Conservation (phyloP, 179 eudicot species). For the Camellia oleifera region DNA sequence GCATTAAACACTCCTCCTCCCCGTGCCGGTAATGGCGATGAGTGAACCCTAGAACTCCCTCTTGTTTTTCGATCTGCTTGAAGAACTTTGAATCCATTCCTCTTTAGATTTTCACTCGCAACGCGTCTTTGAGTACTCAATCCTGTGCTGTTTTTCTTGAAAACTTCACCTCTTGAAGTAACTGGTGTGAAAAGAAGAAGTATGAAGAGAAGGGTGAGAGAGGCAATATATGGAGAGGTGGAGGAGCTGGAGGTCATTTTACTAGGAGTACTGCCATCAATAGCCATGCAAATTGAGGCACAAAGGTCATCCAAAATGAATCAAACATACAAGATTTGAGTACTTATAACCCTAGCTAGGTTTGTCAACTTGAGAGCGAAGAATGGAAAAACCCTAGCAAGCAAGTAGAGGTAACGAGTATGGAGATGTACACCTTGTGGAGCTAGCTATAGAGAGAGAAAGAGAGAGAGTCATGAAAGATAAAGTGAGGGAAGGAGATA, state of each 20-base stretch:
- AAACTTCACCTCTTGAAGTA: not conserved
- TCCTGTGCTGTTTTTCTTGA: not conserved
- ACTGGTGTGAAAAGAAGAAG: not conserved
- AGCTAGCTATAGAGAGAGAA: conserved; percentile 1
- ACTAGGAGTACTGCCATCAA: not conserved
- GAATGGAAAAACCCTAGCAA: not conserved
- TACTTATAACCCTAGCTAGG: not conserved
- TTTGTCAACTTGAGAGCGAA: not conserved
- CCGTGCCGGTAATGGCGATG: conserved; percentile 1
- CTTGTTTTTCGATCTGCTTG: not conserved
- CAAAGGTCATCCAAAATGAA: not conserved
- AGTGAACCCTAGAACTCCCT: not conserved
- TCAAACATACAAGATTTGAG: not conserved
- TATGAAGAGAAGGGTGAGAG: not conserved
- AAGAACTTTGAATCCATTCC: not conserved
- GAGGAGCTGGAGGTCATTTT: not conserved
- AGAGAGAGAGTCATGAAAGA: not conserved
- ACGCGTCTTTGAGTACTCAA: not conserved
- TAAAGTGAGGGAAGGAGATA: conserved; percentile 5
- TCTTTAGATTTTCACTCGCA: not conserved
- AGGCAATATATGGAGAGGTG: not conserved
- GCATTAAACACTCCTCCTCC: conserved; percentile 3
- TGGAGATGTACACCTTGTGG: not conserved
- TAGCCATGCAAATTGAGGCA: not conserved
- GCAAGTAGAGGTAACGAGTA: not conserved